Base-by-base conservation (phyloP, 2,329 filamentous ascomycete species). In the Fusarium beomiforme region DNA sequence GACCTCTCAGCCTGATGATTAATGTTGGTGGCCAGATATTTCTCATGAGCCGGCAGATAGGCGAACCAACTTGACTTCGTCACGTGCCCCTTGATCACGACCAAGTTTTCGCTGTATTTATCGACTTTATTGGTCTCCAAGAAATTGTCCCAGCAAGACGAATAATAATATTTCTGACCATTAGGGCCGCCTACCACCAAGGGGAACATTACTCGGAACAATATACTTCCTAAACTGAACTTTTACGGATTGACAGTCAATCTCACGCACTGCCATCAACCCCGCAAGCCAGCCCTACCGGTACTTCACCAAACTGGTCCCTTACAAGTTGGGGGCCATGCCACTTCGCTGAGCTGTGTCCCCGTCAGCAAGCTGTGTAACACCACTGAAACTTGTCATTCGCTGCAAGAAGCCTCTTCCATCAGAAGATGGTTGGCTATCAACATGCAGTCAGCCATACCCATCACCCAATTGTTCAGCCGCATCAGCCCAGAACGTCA, bases 361-460 rank as follows among this genome's bases (percentile, higher is more conserved):
- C 29, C 21, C 21, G 33, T 47, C 21, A 61, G 54, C 23, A 59
- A 39, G 29, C 17, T 13, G 26, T 61, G 34, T 21, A n/a, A 49
- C 21, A 47, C 16, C 8, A 10, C 13, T 29, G 11, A 31, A 21
- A 13, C 19, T 10, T 34, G 14, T 6, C 2, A 47, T 49, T 49
- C 11, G 23, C 29, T 42, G 19, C 24, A 33, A 13, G 4, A 47
- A 64, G 58, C 29, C 58, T 36, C 29, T 56, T 46, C 12, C 16
- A 21, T 41, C 19, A 41, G 12, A 3, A 4, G 11, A 8, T 0
- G 9, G 23, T 36, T 37, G 16, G 36, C 31, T 26, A 24, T 21
- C 14, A 5, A 12, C 19, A 64, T 63, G 47, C 34, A 47, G 58
- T 42, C 59, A 56, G 41, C 46, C 13, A 39, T 59, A 23, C 10